Percentiles rank a stretch among this genome's conserved stretches.
Conservation (phyloP, 371 early-diverging fungal genomes). For the Rhizopus microsporus region DNA sequence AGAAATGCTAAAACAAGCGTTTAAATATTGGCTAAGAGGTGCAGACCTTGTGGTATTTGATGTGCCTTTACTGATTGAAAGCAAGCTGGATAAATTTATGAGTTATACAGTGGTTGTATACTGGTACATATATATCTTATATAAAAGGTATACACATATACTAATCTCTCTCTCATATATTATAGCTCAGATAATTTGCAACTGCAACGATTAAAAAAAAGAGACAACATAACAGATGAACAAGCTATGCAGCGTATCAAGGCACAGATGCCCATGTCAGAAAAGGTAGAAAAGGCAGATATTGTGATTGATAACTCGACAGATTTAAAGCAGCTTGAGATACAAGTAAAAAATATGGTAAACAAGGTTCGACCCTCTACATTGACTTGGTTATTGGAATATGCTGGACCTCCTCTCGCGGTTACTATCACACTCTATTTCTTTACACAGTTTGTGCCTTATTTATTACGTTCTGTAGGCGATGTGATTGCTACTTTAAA, state of each 20-base stretch:
- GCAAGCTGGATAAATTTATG: constrained; percentile 73
- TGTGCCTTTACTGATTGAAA: constrained; percentile 90
- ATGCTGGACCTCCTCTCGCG: constrained; percentile 37
- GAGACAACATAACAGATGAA: constrained; percentile 67
- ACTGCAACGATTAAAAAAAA: constrained; percentile 67
- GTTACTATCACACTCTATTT: not conserved
- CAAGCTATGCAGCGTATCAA: constrained; percentile 77
- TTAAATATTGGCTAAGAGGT: constrained; percentile 73
- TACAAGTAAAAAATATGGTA: constrained; percentile 60
- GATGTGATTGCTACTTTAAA: not conserved
- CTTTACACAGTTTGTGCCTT: constrained; percentile 8
- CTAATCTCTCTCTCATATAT: not conserved
- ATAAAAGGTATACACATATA: not conserved
- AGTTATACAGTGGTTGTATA: constrained; percentile 79
- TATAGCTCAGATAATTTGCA: constrained; percentile 76
- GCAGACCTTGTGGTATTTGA: constrained; percentile 81
- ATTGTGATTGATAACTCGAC: constrained; percentile 86
- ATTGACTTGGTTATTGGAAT: constrained; percentile 45
- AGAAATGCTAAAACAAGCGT: constrained; percentile 72
- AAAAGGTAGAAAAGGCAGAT: constrained; percentile 77
- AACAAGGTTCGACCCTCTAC: constrained; percentile 46
- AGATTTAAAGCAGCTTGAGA: constrained; percentile 58
- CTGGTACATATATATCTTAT: constrained; percentile 51
- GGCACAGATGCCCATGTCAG: constrained; percentile 80
- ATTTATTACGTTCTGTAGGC: constrained; percentile 12